phyloP scores from a whole-genome alignment of 1,284 basidiomycete genomes.

The Tilletia setariae region DNA sequence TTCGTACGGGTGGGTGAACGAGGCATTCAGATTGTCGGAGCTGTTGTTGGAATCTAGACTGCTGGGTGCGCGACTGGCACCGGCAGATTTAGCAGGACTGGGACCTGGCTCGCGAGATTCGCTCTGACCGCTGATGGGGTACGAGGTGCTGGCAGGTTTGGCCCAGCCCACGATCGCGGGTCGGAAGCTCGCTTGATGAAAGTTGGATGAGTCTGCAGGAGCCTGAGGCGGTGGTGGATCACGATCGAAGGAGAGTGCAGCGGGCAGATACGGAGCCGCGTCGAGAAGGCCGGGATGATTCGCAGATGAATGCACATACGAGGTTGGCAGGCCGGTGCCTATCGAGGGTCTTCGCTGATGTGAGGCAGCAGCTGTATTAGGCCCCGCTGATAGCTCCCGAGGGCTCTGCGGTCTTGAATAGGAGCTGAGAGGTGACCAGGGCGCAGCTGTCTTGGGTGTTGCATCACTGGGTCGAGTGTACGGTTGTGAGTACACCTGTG shows the following conservation, averaged over 20 bases:
- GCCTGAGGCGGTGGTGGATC: background rate
- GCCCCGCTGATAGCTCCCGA: background rate
- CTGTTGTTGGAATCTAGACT: constrained; percentile 3
- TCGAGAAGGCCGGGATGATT: background rate
- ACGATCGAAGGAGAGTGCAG: background rate
- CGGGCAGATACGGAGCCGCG: constrained; percentile 5
- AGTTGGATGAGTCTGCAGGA: background rate
- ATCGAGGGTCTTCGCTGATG: background rate
- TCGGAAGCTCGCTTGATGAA: background rate
- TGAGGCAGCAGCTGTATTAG: background rate
- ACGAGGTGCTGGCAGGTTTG: constrained; percentile 6
- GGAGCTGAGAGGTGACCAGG: background rate
- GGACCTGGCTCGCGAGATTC: background rate
- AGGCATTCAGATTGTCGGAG: background rate
- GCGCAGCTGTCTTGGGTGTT: background rate
- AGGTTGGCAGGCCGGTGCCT: background rate
- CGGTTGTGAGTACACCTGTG: constrained; percentile 10
- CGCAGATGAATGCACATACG: background rate
- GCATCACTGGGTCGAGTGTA: constrained; percentile 5
- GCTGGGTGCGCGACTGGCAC: background rate
- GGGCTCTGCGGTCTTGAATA: background rate
- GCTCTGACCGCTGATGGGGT: constrained; percentile 1
- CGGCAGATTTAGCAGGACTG: background rate
- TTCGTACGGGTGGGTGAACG: background rate
- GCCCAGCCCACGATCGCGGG: constrained; percentile 3